These are phyloP conservation scores for slime mould (Dictyostelium discoideum) DNA, from an alignment of 78 protist species.

Conservation along the genomic window DNA sequence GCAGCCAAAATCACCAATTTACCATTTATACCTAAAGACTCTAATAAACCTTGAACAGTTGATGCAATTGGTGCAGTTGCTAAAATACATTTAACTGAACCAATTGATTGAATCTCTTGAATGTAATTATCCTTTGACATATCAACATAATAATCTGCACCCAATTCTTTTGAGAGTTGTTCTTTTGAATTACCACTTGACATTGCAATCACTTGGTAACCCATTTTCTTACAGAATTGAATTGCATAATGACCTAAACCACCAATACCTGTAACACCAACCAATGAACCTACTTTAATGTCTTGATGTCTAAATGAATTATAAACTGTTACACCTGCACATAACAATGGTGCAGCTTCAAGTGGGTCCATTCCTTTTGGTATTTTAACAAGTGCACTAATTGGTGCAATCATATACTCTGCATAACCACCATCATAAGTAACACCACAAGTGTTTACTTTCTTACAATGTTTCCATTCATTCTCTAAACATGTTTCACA, in stretches of 20 bases:
- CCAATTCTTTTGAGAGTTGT: slow-evolving; percentile 22
- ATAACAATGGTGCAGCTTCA: slow-evolving; percentile 71
- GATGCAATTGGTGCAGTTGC: slow-evolving; percentile 20
- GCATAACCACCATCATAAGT: slow-evolving; percentile 75
- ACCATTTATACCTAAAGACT: background rate
- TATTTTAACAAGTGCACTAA: slow-evolving; percentile 1
- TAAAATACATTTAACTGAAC: slow-evolving; percentile 17
- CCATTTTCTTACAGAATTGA: slow-evolving; percentile 73
- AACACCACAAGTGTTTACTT: slow-evolving; percentile 4
- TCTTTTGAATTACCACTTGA: slow-evolving; percentile 3
- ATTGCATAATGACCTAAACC: slow-evolving; percentile 87
- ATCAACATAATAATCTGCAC: slow-evolving; percentile 55
- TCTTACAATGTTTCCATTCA: slow-evolving; percentile 23
- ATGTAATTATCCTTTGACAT: slow-evolving; percentile 2
- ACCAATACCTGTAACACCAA: slow-evolving; percentile 80
- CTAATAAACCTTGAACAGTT: background rate
- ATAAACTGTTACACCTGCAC: slow-evolving; percentile 86
- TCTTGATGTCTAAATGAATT: slow-evolving; percentile 19
- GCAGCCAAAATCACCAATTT: slow-evolving; percentile 3
- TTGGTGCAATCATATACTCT: slow-evolving; percentile 41
- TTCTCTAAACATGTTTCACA: slow-evolving; percentile 59
- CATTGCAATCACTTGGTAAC: slow-evolving; percentile 67
- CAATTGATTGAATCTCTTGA: background rate
- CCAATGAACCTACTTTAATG: slow-evolving; percentile 54
- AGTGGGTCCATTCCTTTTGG: slow-evolving; percentile 43